Evolutionary conservation across 2,329 filamentous ascomycete species (phyloP), one percentile per base, ranked within the genome.

Genomic region (Ophiostoma himal-ulmi): DNA sequence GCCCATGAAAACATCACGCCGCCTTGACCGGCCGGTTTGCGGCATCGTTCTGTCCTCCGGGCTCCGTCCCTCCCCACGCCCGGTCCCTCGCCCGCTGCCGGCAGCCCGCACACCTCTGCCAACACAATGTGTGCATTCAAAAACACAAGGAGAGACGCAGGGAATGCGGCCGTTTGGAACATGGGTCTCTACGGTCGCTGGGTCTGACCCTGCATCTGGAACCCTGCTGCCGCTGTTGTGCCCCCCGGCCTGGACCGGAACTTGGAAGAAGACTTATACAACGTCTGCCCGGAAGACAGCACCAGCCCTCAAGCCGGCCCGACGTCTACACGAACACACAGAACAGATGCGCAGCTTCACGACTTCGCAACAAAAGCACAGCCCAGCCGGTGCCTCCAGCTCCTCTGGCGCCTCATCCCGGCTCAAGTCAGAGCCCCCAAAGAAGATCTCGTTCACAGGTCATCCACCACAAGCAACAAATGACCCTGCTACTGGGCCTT

Each of bases 1-100:
- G 79, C 85, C 81, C 84, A 88, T 88, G 86, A 87, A 83, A 84
- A 80, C 83, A 80, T 80, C 82, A 76, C 83, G 81, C 80, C 84
- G 83, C 84, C 82, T 87, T 80, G 84, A 87, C 80, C 81, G 84
- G 82, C 84, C 84, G 81, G 83, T 85, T 81, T 85, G 83, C 81
- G 81, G 83, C 82, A 83, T 84, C 78, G 82, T 85, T 78, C 80
- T 84, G 77, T 80, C 81, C 75, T 80, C 79, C 79, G 81, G 81
- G 78, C 79, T 80, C 73, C 41, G 52, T 22, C 26, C 44, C 30
- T 30, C 64, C 57, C 48, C 36, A 67, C 64, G 44, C 17, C 60
- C 57, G 37, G 54, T 5, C 48, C 8, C 62, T 22, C 62, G 34
- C 8, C 62, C 34, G 17, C 20, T 39, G 62, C 34, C 62, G 34